These are phyloP conservation scores for Thozetella sp. DNA, from an alignment of 495 filamentous ascomycete genomes.

Conservation along the genomic window DNA sequence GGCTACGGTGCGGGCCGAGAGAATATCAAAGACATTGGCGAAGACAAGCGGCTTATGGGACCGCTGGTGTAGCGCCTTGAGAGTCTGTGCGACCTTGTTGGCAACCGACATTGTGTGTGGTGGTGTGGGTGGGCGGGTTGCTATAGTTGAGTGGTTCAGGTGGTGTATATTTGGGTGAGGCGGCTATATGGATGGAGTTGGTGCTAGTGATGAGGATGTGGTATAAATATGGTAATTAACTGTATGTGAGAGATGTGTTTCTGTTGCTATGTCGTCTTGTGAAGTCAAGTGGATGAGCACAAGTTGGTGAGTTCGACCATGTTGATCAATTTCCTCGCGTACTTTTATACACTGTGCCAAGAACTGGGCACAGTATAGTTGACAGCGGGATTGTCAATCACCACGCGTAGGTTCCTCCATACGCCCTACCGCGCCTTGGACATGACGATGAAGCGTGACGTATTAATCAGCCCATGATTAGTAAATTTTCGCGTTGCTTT, in stretches of 20 bases:
- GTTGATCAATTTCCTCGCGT: too few relatives aligned
- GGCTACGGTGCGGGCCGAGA: slow-evolving; percentile 39
- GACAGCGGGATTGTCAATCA: too few relatives aligned
- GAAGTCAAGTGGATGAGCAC: too few relatives aligned
- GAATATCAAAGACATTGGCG: slow-evolving; percentile 46
- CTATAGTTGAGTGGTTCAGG: neutral
- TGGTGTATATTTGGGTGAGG: neutral
- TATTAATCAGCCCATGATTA: neutral
- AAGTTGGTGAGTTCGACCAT: too few relatives aligned
- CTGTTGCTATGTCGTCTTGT: too few relatives aligned
- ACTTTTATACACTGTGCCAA: too few relatives aligned
- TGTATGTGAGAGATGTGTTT: too few relatives aligned
- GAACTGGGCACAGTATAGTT: too few relatives aligned
- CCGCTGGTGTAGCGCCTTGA: slow-evolving; percentile 4
- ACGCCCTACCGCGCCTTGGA: neutral
- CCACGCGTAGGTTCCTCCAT: too few relatives aligned
- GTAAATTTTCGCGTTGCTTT: neutral
- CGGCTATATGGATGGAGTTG: neutral
- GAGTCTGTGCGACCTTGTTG: neutral
- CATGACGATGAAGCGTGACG: neutral
- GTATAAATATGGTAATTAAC: too few relatives aligned
- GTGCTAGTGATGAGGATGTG: too few relatives aligned
- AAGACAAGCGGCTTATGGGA: slow-evolving; percentile 46
- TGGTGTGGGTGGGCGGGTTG: neutral
- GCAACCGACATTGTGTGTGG: neutral